phyloP scores from a whole-genome alignment of 306 rosid genomes.

The Nissolia schottii region DNA sequence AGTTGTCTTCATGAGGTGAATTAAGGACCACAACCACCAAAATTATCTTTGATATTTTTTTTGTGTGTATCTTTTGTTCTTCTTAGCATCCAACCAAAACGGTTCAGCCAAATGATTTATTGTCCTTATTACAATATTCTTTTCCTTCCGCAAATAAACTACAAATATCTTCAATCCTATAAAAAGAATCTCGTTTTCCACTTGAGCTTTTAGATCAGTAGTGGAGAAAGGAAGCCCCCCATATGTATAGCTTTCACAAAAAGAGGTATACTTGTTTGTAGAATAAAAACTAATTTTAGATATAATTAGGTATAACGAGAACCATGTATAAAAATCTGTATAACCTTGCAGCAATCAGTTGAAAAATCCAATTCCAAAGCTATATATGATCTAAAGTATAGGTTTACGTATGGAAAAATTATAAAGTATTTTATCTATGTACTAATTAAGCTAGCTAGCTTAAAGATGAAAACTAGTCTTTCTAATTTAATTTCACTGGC shows the following conservation, averaged over 20 bases:
- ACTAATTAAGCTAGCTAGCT: neutral
- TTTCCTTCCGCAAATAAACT: neutral
- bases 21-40: slow-evolving; percentile 55
- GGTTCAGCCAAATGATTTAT: slow-evolving; percentile 28
- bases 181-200: neutral
- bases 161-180: neutral
- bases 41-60: slow-evolving; percentile 36
- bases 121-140: slow-evolving; percentile 23
- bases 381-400: slow-evolving; percentile 17
- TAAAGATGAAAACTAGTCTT: neutral
- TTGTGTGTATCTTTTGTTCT: slow-evolving; percentile 25
- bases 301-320: neutral
- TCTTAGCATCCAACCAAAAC: slow-evolving; percentile 31
- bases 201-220: slow-evolving; percentile 5
- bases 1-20: slow-evolving; percentile 33
- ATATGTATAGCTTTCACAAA: neutral
- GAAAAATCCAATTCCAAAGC: slow-evolving; percentile 24
- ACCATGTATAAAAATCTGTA: slow-evolving; percentile 1
- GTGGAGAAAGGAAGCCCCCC: neutral
- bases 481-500: slow-evolving; percentile 3
- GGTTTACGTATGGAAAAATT: slow-evolving; percentile 27
- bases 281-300: neutral
- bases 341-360: slow-evolving; percentile 6
- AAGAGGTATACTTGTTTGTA: neutral
- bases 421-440: slow-evolving; percentile 9